Evolutionary conservation across 1,284 basidiomycete genomes (phyloP).

Genomic region (Ganoderma lucidum): DNA sequence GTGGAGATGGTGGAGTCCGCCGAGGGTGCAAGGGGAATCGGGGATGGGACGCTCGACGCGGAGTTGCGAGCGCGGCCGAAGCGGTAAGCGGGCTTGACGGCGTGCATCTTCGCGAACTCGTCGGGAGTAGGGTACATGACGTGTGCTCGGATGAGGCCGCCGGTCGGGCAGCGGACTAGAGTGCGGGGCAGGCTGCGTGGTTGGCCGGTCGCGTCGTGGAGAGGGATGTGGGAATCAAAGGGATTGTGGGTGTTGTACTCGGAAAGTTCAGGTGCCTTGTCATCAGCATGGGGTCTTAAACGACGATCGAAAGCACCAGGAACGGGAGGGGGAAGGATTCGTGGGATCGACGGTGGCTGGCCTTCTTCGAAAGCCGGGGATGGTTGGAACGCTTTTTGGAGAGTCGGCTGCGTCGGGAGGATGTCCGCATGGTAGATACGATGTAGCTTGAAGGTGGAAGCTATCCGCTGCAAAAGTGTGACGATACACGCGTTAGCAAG

Average conservation of each 20-base stretch:
- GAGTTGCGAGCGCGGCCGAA: background rate
- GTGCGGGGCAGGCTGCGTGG: background rate
- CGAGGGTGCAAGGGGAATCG: background rate
- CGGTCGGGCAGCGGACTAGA: background rate
- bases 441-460: background rate
- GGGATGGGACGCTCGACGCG: background rate
- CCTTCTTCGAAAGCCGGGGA: background rate
- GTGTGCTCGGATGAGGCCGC: background rate
- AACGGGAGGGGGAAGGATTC: background rate
- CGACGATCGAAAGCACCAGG: background rate
- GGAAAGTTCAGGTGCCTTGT: background rate
- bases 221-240: background rate
- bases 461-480: background rate
- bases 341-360: background rate
- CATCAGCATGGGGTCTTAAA: background rate
- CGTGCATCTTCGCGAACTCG: conserved; percentile 14
- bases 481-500: background rate
- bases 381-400: background rate
- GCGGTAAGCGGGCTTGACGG: conserved; percentile 1
- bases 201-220: conserved; percentile 4
- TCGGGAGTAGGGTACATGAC: conserved; percentile 11
- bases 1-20: background rate
- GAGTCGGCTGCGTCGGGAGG: background rate
- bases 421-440: background rate
- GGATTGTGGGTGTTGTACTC: conserved; percentile 1